Base-by-base conservation (phyloP, 2,329 filamentous ascomycete genomes). In the Fusarium xylarioides region DNA sequence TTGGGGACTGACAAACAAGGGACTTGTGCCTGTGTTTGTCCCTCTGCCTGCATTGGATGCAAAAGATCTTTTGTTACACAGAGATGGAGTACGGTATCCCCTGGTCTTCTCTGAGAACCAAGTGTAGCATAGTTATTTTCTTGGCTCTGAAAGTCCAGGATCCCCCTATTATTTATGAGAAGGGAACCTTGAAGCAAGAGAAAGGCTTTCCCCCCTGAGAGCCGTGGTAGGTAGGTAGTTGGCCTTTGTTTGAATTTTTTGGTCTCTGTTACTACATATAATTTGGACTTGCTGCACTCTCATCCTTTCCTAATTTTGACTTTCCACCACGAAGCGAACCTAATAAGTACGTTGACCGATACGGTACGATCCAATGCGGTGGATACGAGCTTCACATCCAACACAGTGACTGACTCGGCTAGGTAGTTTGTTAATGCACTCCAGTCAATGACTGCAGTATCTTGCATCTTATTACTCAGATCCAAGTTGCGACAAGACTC, bases 61-160 rank as follows among this genome's bases (percentile, higher is more conserved):
- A 53, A 53, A 37, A 55, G 62, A 64, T 71, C 70, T 74, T 53
- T 38, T 38, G 70, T 74, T 50, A 59, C 46, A 74, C 70, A 73
- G 49, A 74, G 42, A 64, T 67, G 57, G 42, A 38, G 54, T 61
- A 42, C 9, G 19, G 37, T 40, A 30, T 55, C 63, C 53, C 62
- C 60, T 58, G 38, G 44, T 26, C 34, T 10, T 57, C 15, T 34
- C 12, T 28, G 26, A 28, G 32, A 53, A 54, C 64, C 65, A 40
- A 49, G 47, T 63, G 21, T 63, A 68, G 37, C n/a, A 63, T 68
- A 68, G 65, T 28, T 49, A 19, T 38, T 38, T 59, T 34, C 65
- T 69, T 69, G 35, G 65, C 65, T 62, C 37, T 49, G 21, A 32
- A 26, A 37, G 43, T 38, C 54, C 30, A 21, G 38, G 38, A 52